phyloP scores from a whole-genome alignment of 148 eudicot genomes.

The Simmondsia chinensis region DNA sequence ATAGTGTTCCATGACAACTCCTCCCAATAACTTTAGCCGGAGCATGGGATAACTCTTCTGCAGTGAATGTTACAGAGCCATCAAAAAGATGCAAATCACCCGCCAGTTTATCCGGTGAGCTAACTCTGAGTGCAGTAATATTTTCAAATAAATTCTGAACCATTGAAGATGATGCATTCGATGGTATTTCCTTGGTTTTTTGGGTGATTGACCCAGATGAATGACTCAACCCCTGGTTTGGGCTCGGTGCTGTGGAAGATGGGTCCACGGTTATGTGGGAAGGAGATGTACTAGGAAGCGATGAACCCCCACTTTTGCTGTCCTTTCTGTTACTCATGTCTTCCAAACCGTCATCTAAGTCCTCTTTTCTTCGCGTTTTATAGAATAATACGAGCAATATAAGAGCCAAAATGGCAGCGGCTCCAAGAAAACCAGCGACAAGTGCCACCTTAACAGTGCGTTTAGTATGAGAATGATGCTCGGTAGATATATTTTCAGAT shows the following conservation, averaged over 20 bases:
- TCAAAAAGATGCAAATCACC: constrained; percentile 62
- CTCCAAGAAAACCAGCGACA: constrained; percentile 37
- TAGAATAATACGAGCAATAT: constrained; percentile 26
- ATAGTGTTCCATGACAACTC: constrained; percentile 62
- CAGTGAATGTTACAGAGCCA: constrained; percentile 35
- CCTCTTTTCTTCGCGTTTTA: constrained; percentile 21
- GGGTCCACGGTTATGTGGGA: constrained; percentile 17
- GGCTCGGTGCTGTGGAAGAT: constrained; percentile 13
- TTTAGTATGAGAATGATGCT: constrained; percentile 26
- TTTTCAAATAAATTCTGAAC: constrained; percentile 17
- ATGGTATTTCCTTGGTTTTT: no score
- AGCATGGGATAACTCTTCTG: constrained; percentile 58
- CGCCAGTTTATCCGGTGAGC: constrained; percentile 55
- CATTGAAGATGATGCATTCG: constrained; percentile 26
- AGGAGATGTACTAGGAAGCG: constrained; percentile 15
- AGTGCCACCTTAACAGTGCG: constrained; percentile 29
- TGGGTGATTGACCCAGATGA: constrained; percentile 12
- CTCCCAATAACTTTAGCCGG: constrained; percentile 64
- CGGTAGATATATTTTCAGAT: constrained; percentile 14
- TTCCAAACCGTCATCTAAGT: constrained; percentile 3
- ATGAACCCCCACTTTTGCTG: constrained; percentile 16
- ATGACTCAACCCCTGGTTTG: constrained; percentile 6
- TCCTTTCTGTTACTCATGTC: constrained; percentile 22
- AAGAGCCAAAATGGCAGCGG: constrained; percentile 25
- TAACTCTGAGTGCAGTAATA: constrained; percentile 23